phyloP scores from a whole-genome alignment of 1,284 basidiomycete genomes.

The Sphagnurus paluster region DNA sequence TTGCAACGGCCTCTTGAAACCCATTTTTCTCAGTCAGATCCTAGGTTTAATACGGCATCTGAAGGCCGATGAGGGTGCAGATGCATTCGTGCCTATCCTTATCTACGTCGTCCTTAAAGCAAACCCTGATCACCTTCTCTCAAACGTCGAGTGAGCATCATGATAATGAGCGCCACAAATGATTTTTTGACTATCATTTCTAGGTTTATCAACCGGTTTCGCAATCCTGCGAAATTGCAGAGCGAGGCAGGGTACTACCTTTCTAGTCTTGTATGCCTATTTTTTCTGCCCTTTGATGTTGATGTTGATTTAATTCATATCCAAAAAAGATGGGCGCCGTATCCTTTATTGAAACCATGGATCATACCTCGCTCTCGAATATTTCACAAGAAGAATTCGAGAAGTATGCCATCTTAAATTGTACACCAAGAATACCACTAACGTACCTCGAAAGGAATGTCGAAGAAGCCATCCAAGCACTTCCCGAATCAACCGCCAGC shows the following conservation, averaged over 20 bases:
- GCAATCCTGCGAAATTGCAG: slow-evolving; percentile 86
- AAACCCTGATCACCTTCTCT: slow-evolving; percentile 90
- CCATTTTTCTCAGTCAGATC: slow-evolving; percentile 8
- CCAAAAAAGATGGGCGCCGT: slow-evolving; percentile 78
- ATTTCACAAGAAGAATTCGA: slow-evolving; percentile 95
- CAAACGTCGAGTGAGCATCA: slow-evolving; percentile 85
- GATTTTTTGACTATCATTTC: not conserved
- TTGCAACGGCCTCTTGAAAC: slow-evolving; percentile 10
- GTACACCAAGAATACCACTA: not conserved
- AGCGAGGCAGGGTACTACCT: slow-evolving; percentile 98
- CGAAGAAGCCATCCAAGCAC: slow-evolving; percentile 78
- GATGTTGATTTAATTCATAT: not conserved
- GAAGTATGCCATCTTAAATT: slow-evolving; percentile 39
- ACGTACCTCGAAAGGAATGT: slow-evolving; percentile 56
- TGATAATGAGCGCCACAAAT: slow-evolving; percentile 1
- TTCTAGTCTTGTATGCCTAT: slow-evolving; percentile 76
- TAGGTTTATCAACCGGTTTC: slow-evolving; percentile 95
- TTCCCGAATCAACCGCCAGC: slow-evolving; percentile 60
- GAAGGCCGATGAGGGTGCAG: slow-evolving; percentile 77
- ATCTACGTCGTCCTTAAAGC: slow-evolving; percentile 94
- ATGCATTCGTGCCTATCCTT: slow-evolving; percentile 92
- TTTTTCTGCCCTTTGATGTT: not conserved
- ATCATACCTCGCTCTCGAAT: slow-evolving; percentile 88
- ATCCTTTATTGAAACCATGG: slow-evolving; percentile 96
- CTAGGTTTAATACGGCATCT: slow-evolving; percentile 89